Base-by-base conservation (phyloP, 306 rosid genomes). In the Myrica gale region DNA sequence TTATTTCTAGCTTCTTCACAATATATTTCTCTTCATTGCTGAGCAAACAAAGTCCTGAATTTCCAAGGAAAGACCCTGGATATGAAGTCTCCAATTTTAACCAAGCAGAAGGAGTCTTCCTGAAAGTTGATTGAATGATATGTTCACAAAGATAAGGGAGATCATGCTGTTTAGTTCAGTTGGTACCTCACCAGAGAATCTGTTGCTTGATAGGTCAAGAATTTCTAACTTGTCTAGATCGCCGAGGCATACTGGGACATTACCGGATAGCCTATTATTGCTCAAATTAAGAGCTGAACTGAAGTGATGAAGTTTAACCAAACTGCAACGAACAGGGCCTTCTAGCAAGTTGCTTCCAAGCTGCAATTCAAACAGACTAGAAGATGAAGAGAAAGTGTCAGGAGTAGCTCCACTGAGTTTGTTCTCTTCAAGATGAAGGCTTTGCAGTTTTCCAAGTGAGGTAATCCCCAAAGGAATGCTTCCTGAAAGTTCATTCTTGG, bases 91-190 rank as follows among this genome's bases (percentile, higher is more conserved):
- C 62, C 39, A 75, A 37, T 63, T 75, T 75, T 47, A 63, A 50
- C 78, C 78, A 75, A 50, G 78, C 32, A 75, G 78, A 63, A 39
- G 78, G 61, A 75, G 71, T 63, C 48, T 62, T 50, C 78, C 78
- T 5, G 78, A 47, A 41, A 75, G 60, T 15, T 17, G 32, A 48
- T 75, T 75, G 63, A 75, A 75, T 5, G 78, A 75, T 63, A 63
- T 75, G 63, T 75, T 75, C 39, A 75, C 78, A 75, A 75, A 75
- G 21, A 55, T 26, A 10, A 75, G 78, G 50, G 78, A 75, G 78
- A 75, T 75, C 78, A 75, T 62, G 71, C 39, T 50, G 60, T 37
- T 63, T 45, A 75, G 61, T 63, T 47, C 78, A 63, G 19, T 75
- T 48, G 78, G 71, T 37, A 75, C 48, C 51, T 48, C 72, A 9